Percentiles rank a stretch among this genome's conserved stretches.
phyloP scores from a whole-genome alignment of 2,329 filamentous ascomycete species.

The Apiospora koreana region DNA sequence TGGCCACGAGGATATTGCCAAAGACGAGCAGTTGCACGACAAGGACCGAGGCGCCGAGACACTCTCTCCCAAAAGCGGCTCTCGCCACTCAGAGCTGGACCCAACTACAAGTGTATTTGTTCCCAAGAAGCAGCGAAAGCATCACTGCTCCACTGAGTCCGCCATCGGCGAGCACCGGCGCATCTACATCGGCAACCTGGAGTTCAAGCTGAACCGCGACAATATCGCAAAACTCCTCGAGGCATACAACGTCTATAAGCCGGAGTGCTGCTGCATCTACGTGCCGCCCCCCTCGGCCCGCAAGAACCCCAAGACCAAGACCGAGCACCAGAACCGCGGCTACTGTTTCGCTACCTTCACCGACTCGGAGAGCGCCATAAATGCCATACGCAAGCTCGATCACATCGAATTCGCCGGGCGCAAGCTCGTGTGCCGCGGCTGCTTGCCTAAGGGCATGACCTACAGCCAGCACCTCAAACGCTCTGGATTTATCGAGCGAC shows the following conservation, averaged over 20 bases:
- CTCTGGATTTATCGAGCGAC: no score
- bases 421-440: conserved; percentile 11
- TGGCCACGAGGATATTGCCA: background rate
- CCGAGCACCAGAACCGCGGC: conserved; percentile 12
- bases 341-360: conserved; percentile 16
- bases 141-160: background rate
- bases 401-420: background rate
- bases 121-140: background rate
- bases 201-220: background rate
- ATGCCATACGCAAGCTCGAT: background rate
- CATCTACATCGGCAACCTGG: conserved; percentile 17
- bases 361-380: background rate
- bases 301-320: background rate
- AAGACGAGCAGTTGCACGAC: background rate
- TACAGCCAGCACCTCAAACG: background rate
- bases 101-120: background rate
- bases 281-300: background rate
- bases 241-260: background rate
- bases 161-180: conserved; percentile 7
- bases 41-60: background rate
- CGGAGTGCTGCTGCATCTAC: conserved; percentile 12
- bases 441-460: conserved; percentile 13
- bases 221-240: conserved; percentile 6
- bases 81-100: background rate
- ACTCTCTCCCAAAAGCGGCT: background rate